Percentiles rank a stretch among this genome's conserved stretches.
These are phyloP conservation scores for Annulohypoxylon truncatum DNA, from an alignment of 2,329 filamentous ascomycete species.

Conservation along the genomic window DNA sequence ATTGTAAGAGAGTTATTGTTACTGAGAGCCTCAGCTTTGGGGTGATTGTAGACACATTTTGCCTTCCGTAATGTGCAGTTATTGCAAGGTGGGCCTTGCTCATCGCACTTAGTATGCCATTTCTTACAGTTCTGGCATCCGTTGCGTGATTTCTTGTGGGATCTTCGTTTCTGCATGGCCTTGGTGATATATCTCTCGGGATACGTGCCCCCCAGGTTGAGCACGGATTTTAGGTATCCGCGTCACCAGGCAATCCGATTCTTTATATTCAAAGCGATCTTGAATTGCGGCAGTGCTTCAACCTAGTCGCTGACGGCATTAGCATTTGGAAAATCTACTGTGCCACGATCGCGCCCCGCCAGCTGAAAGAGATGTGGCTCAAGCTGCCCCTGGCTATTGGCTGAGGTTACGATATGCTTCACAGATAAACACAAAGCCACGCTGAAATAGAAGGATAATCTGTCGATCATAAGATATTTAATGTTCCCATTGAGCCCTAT, in stretches of 20 bases:
- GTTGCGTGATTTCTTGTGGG: slow-evolving; percentile 52
- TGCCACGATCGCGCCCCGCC: slow-evolving; percentile 10
- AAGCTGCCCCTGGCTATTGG: slow-evolving; percentile 7
- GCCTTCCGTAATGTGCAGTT: slow-evolving; percentile 47
- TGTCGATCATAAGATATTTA: neutral
- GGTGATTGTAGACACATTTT: slow-evolving; percentile 45
- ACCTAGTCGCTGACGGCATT: neutral
- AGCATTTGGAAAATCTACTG: neutral
- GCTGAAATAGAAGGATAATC: neutral
- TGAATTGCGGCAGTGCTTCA: slow-evolving; percentile 16
- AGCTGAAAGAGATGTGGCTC: slow-evolving; percentile 27
- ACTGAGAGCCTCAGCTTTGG: slow-evolving; percentile 19
- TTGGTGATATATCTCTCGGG: neutral
- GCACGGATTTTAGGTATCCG: slow-evolving; percentile 9
- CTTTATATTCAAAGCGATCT: slow-evolving; percentile 13
- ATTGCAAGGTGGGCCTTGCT: slow-evolving; percentile 46
- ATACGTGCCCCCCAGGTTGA: neutral
- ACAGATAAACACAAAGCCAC: neutral
- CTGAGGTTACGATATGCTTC: neutral
- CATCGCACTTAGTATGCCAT: slow-evolving; percentile 52
- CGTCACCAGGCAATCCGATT: slow-evolving; percentile 8
- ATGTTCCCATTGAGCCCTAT: neutral
- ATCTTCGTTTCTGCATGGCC: slow-evolving; percentile 48
- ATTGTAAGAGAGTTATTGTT: slow-evolving; percentile 18
- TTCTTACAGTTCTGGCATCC: slow-evolving; percentile 52